Base-by-base conservation (phyloP, 345 rosid genomes). In the Eutrema yunnanense region DNA sequence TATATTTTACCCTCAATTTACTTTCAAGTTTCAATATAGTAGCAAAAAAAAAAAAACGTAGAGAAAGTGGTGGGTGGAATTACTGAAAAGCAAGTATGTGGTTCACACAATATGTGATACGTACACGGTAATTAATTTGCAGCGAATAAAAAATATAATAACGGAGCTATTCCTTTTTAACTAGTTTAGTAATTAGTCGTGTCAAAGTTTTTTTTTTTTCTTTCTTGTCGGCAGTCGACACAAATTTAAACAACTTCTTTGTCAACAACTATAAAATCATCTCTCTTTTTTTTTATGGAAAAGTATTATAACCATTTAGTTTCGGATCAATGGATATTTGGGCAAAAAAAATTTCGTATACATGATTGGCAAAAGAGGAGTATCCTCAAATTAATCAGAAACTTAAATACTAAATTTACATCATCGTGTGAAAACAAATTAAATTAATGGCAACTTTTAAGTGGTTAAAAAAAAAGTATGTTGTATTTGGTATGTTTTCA, bases 71-170 rank as follows among this genome's bases (percentile, higher is more conserved):
- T 44, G 9, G 40, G 52, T 62, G 52, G 30, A 52, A 53, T 19
- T 53, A 63, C 40, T 46, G 41, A 46, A 44, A 62, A 63, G 6
- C 5, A 7, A 44, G 14, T 46, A 14, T 63, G 67, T 30, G 67
- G 54, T 63, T 63, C 42, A 44, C 51, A 46, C 8, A 62, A 30
- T 30, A 43, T n/a, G 46, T 36, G 69, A 49, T 65, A 36, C 58
- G 69, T 50, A 65, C 37, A 65, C 48, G 70, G 26, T 50, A 65
- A 51, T 50, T 65, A 26, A 66, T 29, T 66, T 50, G 47, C 42
- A 37, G 59, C 37, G 6, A 38, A 50, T 9, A 16, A 48, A 16
- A 48, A 48, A 10, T 33, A 36, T 19, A 58, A 16, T 2, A 33
- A 47, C 56, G 19, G 9, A 64, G 16, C 43, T 37, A 14, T 36